phyloP scores from a whole-genome alignment of 2,329 filamentous ascomycete species.

The Elsinoe ampelina region DNA sequence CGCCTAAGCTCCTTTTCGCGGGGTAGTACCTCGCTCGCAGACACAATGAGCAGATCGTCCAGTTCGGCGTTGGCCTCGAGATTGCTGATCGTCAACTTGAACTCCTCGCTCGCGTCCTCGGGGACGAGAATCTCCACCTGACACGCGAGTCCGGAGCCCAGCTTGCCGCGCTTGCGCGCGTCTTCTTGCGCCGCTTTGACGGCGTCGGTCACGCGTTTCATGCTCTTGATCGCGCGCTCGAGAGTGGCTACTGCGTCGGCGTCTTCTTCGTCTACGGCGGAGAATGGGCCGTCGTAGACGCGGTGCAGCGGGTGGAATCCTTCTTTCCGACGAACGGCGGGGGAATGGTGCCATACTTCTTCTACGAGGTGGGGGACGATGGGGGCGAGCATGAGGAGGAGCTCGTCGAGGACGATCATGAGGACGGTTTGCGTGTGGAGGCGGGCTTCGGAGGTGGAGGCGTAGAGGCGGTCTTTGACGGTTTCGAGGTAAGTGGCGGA shows the following conservation, averaged over 20 bases:
- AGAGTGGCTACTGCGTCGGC: conserved; percentile 31
- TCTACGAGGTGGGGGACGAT: conserved; percentile 77
- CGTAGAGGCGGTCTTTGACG: conserved; percentile 86
- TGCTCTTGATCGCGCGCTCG: conserved; percentile 35
- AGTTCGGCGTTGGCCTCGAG: conserved; percentile 25
- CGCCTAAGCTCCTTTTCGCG: conserved; percentile 12
- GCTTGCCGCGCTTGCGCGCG: conserved; percentile 58
- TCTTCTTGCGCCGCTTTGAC: conserved; percentile 69
- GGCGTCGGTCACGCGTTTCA: conserved; percentile 46
- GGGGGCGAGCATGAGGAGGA: conserved; percentile 71
- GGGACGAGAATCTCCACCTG: conserved; percentile 48
- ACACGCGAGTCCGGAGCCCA: conserved; percentile 75
- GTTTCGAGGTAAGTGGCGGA: conserved; percentile 92
- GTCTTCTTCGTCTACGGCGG: conserved; percentile 13
- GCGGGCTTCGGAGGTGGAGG: conserved; percentile 58
- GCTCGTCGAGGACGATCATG: conserved; percentile 55
- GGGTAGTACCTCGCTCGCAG: conserved; percentile 24
- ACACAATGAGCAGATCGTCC: conserved; percentile 36
- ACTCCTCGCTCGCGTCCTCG: conserved; percentile 9
- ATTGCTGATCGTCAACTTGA: conserved; percentile 15
- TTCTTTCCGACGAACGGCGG: conserved; percentile 49
- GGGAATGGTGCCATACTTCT: conserved; percentile 75
- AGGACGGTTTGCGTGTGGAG: conserved; percentile 48
- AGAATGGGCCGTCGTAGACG: conserved; percentile 22
- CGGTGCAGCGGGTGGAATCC: conserved; percentile 25